Evolutionary conservation across 495 filamentous ascomycete genomes (phyloP).

Genomic region (Thermothielavioides terrestris): DNA sequence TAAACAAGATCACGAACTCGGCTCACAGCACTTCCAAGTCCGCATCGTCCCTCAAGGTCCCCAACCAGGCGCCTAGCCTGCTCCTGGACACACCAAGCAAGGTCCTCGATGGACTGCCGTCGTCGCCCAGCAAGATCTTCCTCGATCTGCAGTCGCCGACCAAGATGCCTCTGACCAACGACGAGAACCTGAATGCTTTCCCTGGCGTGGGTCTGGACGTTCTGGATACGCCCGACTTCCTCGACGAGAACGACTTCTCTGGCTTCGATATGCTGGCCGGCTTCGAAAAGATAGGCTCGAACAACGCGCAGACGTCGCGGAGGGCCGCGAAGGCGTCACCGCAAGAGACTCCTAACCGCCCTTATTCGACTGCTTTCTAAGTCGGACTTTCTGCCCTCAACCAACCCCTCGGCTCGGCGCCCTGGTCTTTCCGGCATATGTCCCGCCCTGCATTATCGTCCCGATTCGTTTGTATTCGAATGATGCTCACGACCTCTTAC

Average conservation of each 20-base stretch:
- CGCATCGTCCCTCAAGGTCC: conserved; percentile 38
- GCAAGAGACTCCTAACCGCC: conserved; percentile 25
- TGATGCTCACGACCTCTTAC: conserved; percentile 4
- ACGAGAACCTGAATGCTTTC: conserved; percentile 37
- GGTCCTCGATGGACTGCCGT: conserved; percentile 41
- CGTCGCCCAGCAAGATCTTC: conserved; percentile 48
- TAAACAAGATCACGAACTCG: conserved; percentile 56
- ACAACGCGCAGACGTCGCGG: conserved; percentile 20
- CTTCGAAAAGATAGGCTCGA: conserved; percentile 78
- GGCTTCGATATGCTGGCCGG: conserved; percentile 80
- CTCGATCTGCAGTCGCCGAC: conserved; percentile 41
- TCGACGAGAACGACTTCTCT: conserved; percentile 55
- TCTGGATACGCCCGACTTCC: conserved; percentile 44
- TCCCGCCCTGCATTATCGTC: neutral
- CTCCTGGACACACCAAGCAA: conserved; percentile 47
- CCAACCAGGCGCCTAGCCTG: conserved; percentile 31
- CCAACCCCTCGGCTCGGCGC: no score
- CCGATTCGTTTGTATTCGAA: no score
- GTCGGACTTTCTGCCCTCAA: no score
- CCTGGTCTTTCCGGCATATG: no score
- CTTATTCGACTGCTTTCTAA: conserved; percentile 38
- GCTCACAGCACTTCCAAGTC: conserved; percentile 43
- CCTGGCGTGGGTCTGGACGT: conserved; percentile 39
- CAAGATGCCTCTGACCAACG: conserved; percentile 32
- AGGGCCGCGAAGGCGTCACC: conserved; percentile 20